A percentile compares a stretch with the other conserved stretches of the same genome.
Evolutionary conservation across 2,329 filamentous ascomycete genomes (phyloP).

Genomic region (Saccharata proteae): DNA sequence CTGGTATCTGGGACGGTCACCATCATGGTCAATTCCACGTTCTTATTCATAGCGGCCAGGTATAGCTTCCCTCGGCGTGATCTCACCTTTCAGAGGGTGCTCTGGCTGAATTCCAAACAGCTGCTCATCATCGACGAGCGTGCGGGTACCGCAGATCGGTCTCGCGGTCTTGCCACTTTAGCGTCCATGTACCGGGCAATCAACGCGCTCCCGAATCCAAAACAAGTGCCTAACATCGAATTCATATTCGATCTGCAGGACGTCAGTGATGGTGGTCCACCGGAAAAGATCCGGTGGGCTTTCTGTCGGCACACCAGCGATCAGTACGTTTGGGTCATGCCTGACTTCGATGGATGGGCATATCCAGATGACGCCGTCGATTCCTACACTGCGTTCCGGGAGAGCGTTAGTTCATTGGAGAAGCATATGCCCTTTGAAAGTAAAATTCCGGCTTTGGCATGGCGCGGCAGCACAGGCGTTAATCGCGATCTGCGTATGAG

Average conservation of each 20-base stretch:
- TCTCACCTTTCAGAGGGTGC: not conserved
- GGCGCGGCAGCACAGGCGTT: conserved; percentile 21
- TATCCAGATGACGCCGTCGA: conserved; percentile 10
- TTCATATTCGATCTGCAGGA: conserved; percentile 7
- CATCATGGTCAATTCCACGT: conserved; percentile 4
- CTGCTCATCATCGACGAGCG: conserved; percentile 5
- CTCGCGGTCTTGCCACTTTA: conserved; percentile 4
- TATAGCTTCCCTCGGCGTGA: not conserved
- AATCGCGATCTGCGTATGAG: conserved; percentile 15
- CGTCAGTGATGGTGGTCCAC: not conserved
- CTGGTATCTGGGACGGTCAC: not conserved
- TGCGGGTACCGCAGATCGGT: conserved; percentile 3
- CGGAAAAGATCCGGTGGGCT: conserved; percentile 3
- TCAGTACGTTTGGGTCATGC: conserved; percentile 11
- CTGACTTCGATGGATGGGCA: conserved; percentile 13
- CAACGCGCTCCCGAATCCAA: conserved; percentile 4
- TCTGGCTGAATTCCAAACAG: not conserved
- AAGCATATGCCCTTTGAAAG: conserved; percentile 13
- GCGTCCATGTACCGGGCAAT: conserved; percentile 8
- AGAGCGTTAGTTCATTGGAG: conserved; percentile 7
- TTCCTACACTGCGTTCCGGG: conserved; percentile 10
- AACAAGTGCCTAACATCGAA: conserved; percentile 5
- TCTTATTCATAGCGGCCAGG: conserved; percentile 7
- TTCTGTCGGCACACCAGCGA: conserved; percentile 7
- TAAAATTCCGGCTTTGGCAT: conserved; percentile 17